phyloP scores from a whole-genome alignment of 1,139 yeast genomes.

The Taphrina sp. region DNA sequence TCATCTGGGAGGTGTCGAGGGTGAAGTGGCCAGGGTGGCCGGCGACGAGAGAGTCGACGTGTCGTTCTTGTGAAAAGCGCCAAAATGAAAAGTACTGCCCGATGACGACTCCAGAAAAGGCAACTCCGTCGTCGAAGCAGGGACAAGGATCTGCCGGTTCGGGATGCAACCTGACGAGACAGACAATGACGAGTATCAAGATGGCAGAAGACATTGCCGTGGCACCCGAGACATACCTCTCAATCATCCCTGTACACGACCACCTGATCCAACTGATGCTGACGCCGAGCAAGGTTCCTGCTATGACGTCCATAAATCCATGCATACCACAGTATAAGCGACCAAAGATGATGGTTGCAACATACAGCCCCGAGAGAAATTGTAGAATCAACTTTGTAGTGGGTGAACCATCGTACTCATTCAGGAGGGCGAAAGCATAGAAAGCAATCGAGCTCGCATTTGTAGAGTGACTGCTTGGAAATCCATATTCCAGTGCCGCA shows the following conservation, averaged over 20 bases:
- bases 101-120: slow-evolving; percentile 82
- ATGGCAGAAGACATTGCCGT: slow-evolving; percentile 44
- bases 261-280: slow-evolving; percentile 42
- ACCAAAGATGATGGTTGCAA: slow-evolving; percentile 68
- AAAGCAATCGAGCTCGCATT: slow-evolving; percentile 66
- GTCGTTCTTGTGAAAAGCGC: slow-evolving; percentile 20
- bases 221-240: slow-evolving; percentile 33
- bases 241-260: slow-evolving; percentile 35
- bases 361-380: slow-evolving; percentile 50
- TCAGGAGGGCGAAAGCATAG: slow-evolving; percentile 34
- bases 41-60: background rate
- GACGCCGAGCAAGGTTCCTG: slow-evolving; percentile 67
- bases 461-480: slow-evolving; percentile 90
- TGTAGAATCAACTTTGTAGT: slow-evolving; percentile 35
- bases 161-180: slow-evolving; percentile 64
- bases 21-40: slow-evolving; percentile 24
- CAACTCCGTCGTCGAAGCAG: slow-evolving; percentile 92
- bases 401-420: slow-evolving; percentile 4
- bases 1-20: slow-evolving; percentile 12
- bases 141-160: slow-evolving; percentile 94
- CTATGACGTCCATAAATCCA: slow-evolving; percentile 64
- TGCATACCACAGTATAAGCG: slow-evolving; percentile 97
- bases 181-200: slow-evolving; percentile 48
- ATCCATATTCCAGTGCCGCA: slow-evolving; percentile 91
- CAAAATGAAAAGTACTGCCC: slow-evolving; percentile 50